phyloP scores from a whole-genome alignment of 2,329 filamentous ascomycete genomes.

The Sporothrix globosa region DNA sequence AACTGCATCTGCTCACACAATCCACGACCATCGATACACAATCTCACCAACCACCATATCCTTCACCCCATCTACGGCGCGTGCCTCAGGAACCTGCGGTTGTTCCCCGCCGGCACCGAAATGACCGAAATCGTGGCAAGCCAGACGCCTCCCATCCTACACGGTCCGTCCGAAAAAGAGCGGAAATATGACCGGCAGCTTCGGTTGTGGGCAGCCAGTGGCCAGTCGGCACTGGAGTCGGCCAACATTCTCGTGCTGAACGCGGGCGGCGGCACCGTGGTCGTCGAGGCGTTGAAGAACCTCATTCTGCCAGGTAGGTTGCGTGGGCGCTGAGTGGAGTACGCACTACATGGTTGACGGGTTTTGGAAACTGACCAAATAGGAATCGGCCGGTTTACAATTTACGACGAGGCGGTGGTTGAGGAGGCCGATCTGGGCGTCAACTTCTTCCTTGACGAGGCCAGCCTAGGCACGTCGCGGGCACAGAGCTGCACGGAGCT shows the following conservation, averaged over 20 bases:
- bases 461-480: slow-evolving; percentile 73
- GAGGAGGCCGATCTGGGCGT: slow-evolving; percentile 82
- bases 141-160: slow-evolving; percentile 54
- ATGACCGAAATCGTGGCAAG: slow-evolving; percentile 53
- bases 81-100: background rate
- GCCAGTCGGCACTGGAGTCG: slow-evolving; percentile 86
- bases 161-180: slow-evolving; percentile 63
- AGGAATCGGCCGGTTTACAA: slow-evolving; percentile 89
- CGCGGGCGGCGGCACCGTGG: slow-evolving; percentile 81
- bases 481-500: slow-evolving; percentile 77
- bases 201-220: slow-evolving; percentile 89
- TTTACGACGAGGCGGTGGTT: slow-evolving; percentile 80
- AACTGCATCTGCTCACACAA: background rate
- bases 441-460: slow-evolving; percentile 93
- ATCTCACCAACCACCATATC: background rate
- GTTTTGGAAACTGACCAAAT: background rate
- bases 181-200: slow-evolving; percentile 94
- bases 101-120: slow-evolving; percentile 3
- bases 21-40: background rate
- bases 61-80: background rate
- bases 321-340: too few relatives aligned
- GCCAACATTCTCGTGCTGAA: slow-evolving; percentile 92
- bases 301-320: slow-evolving; percentile 79
- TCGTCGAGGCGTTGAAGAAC: slow-evolving; percentile 92
- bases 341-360: background rate